Base-by-base conservation (phyloP, 768 basidiomycete genomes). In the Suillus discolor region DNA sequence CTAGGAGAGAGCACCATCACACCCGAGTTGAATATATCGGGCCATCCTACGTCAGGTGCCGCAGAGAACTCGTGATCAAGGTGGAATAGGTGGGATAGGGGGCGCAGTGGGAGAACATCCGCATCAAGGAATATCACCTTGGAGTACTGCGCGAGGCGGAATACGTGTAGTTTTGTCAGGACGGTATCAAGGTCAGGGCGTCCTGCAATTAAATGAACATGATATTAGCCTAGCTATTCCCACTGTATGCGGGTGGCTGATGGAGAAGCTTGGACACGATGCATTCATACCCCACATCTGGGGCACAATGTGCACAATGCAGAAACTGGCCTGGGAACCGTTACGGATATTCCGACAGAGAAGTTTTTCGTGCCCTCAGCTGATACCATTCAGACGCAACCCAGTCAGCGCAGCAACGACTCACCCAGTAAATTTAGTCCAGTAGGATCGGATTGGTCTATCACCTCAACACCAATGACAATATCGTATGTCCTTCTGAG, bases 11-110 rank as follows among this genome's bases (percentile, higher is more conserved):
- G 78, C 61, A 99, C 95, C 79, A 99, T 85, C 55, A 99, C 89
- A 45, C 97, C 97, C 28, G 96, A 97, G 77, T 99, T 99, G 83
- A 99, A 99, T 67, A 97, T 96, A 78, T 99, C 97, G 47, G 97
- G 97, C 97, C 97, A 99, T 70, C 97, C 97, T 39, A 96, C 93
- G 77, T 99, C 97, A 13, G 97, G 96, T 9, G 90, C 92, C 11
- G 97, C 97, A 49, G 96, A 90, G 74, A 99, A 96, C 67, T 93
- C 89, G 74, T 90, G 83, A 5, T 91, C 85, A 57, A 92, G 78
- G 41, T 84, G 82, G 78, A 99, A 98, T n/a, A 99, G 88, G 78
- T 97, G 96, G 42, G 94, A 91, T 63, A 99, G 82, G 36, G 97
- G 93, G 59, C 91, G 87, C 61, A 94, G 83, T 62, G 94, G 93